Conservation (phyloP, 1,139 yeast genomes). For the Yamadazyma pseudoaaseri region DNA sequence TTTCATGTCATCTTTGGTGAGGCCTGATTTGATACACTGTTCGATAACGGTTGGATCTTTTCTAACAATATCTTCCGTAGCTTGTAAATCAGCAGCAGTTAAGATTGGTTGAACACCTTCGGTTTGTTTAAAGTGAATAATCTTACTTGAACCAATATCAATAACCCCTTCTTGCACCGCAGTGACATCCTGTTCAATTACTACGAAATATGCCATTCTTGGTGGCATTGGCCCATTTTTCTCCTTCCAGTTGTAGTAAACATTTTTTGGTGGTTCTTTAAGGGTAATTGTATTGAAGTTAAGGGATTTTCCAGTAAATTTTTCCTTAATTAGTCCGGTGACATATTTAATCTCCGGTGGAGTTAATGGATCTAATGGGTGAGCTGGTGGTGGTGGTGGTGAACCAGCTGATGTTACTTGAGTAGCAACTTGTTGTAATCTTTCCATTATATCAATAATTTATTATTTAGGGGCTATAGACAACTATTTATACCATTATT, state of each 20-base stretch:
- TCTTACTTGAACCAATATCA: conserved; percentile 48
- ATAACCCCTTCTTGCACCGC: conserved; percentile 73
- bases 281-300: conserved; percentile 69
- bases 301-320: conserved; percentile 45
- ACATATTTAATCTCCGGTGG: conserved; percentile 51
- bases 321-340: conserved; percentile 26
- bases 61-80: conserved; percentile 65
- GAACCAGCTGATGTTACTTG: conserved; percentile 59
- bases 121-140: conserved; percentile 47
- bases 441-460: conserved; percentile 45
- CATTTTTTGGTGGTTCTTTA: conserved; percentile 66
- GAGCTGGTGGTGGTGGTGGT: conserved; percentile 55
- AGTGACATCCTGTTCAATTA: conserved; percentile 55
- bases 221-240: conserved; percentile 60
- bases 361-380: conserved; percentile 73
- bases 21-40: conserved; percentile 70
- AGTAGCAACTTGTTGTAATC: conserved; percentile 62
- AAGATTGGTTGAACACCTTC: conserved; percentile 73
- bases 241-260: conserved; percentile 66
- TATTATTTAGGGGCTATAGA: neutral
- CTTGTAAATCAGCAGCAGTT: conserved; percentile 64
- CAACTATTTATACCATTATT: conserved; percentile 1
- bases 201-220: conserved; percentile 64
- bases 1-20: conserved; percentile 65
- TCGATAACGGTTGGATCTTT: conserved; percentile 66